Evolutionary conservation across 352 stramenopile genomes (phyloP), one percentile per base, ranked within the genome.

Genomic region (Phytophthora agathidicida): DNA sequence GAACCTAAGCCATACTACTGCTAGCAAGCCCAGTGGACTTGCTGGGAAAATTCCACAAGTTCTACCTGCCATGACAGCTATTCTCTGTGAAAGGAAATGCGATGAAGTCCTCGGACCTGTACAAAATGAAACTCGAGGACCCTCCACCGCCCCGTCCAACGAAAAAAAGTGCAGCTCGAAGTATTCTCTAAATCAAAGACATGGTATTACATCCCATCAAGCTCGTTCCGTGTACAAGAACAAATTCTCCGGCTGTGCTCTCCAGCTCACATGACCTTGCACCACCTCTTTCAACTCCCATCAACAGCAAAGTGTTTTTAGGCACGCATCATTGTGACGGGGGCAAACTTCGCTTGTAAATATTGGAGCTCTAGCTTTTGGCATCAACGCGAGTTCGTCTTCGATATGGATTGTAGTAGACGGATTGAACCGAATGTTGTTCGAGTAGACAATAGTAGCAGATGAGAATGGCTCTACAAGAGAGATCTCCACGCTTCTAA

Each of bases 1-100:
- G 2, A 23, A n/a, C 32, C 35, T 6, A 28, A 17, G 30, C 13
- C 39, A n/a, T 60, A 60, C 23, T 35, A 32, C 16, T 59, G 28
- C 3, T 38, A 26, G 4, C 17, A 41, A 20, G 0, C 37, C 27
- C 22, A 16, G 16, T 60, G 50, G 39, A 45, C 39, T 8, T 50
- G 39, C 19, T 60, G 50, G 47, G 38, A 45, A 50, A 50, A 5
- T 50, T 51, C 17, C 39, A 60, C 17, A 23, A 35, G 17, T 50
- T 60, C 23, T 45, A 60, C 7, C 24, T 45, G 1, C 39, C 24
- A 8, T 14, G 22, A 3, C 19, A 51, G 11, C 31, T 51, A n/a
- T 50, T 60, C 10, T 45, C 30, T 2, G 5, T 22, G 5, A 60
- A 51, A 45, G 38, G 39, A 4, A 46, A 50, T 26, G 17, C 44